phyloP scores from a whole-genome alignment of 805 yeast genomes.

The Wickerhamiella qilinensis region DNA sequence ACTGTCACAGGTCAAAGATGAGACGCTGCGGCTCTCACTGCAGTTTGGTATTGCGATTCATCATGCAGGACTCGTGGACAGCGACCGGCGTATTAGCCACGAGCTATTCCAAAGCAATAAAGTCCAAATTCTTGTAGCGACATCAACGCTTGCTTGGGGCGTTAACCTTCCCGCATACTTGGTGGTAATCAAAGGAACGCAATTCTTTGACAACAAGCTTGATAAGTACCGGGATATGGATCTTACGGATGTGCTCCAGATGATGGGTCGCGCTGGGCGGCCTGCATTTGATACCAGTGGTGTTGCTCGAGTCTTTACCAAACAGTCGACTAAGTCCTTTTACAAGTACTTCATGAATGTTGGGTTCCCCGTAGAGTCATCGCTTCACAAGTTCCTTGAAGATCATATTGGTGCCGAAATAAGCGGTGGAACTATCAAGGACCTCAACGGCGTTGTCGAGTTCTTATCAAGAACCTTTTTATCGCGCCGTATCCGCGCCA shows the following conservation, averaged over 20 bases:
- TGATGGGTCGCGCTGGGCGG: constrained; percentile 79
- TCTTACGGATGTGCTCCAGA: constrained; percentile 62
- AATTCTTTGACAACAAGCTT: constrained; percentile 37
- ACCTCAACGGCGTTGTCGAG: constrained; percentile 56
- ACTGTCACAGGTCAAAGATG: constrained; percentile 53
- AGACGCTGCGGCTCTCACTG: constrained; percentile 53
- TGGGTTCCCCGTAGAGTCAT: constrained; percentile 73
- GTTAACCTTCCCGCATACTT: constrained; percentile 69
- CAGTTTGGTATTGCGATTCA: constrained; percentile 73
- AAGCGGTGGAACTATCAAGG: constrained; percentile 46
- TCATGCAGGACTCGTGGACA: constrained; percentile 67
- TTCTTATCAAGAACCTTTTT: constrained; percentile 64
- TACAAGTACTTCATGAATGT: constrained; percentile 64
- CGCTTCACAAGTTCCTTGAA: constrained; percentile 60
- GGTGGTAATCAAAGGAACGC: constrained; percentile 65
- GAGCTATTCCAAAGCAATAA: constrained; percentile 53
- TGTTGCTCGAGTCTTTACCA: constrained; percentile 59
- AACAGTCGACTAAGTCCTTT: constrained; percentile 56
- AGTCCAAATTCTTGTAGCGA: constrained; percentile 58
- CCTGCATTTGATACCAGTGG: constrained; percentile 71
- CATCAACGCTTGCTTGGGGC: constrained; percentile 81
- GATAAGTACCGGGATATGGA: constrained; percentile 71
- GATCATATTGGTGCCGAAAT: constrained; percentile 73
- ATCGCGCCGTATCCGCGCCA: constrained; percentile 57
- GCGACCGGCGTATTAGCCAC: constrained; percentile 56